phyloP scores from a whole-genome alignment of 371 early-diverging fungal genomes.

The Dichotomocladium elegans region DNA sequence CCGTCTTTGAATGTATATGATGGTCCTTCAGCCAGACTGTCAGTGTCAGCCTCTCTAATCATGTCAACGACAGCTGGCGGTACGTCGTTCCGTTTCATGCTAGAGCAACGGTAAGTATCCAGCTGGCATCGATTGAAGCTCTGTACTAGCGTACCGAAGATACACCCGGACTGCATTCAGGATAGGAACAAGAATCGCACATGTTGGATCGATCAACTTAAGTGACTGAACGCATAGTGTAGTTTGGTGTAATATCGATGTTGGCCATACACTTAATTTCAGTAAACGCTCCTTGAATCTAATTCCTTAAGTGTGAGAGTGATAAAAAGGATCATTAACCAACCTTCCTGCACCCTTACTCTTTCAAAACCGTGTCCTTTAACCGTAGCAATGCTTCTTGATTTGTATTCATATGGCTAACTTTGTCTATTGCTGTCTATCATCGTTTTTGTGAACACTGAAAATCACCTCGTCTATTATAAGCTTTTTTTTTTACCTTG shows the following conservation, averaged over 20 bases:
- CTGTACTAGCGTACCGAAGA: slow-evolving; percentile 14
- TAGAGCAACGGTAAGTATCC: background rate
- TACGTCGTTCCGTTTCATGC: slow-evolving; percentile 22
- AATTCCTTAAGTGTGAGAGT: background rate
- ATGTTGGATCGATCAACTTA: slow-evolving; percentile 28
- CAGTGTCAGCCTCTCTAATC: slow-evolving; percentile 16
- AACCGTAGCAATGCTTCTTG: slow-evolving; percentile 9
- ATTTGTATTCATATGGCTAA: too few species aligned
- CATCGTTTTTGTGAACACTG: too few species aligned
- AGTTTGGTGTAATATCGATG: slow-evolving; percentile 29
- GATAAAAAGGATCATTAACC: background rate
- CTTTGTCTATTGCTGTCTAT: too few species aligned
- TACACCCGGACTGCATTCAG: slow-evolving; percentile 22
- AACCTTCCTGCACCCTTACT: slow-evolving; percentile 12
- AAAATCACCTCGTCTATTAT: too few species aligned
- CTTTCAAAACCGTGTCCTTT: slow-evolving; percentile 16
- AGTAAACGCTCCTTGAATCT: slow-evolving; percentile 29
- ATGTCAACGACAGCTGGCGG: slow-evolving; percentile 23
- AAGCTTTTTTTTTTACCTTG: too few species aligned
- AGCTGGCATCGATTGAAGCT: background rate
- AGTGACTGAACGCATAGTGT: slow-evolving; percentile 29
- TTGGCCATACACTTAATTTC: slow-evolving; percentile 30
- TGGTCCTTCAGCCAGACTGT: slow-evolving; percentile 10
- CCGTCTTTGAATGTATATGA: slow-evolving; percentile 20
- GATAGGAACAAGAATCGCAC: slow-evolving; percentile 21